A percentile compares a stretch with the other conserved stretches of the same genome.
Evolutionary conservation across 805 yeast species (phyloP).

Genomic region (Starmera dryadoides): DNA sequence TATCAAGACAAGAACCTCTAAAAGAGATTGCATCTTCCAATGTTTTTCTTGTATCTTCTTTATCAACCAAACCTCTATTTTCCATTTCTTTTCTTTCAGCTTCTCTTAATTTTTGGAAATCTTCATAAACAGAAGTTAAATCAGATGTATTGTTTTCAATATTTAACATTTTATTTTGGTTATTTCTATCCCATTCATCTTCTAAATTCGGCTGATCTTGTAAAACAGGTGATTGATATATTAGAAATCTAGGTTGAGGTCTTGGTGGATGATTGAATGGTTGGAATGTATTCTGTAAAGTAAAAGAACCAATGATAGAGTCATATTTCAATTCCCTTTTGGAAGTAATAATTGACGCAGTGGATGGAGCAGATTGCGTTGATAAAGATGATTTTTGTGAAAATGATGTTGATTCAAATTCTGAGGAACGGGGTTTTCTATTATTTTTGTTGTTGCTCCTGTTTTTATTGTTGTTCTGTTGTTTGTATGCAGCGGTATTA

Average conservation of each 20-base stretch:
- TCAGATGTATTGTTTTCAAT: constrained; percentile 50
- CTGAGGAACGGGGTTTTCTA: background rate
- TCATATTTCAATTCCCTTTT: constrained; percentile 9
- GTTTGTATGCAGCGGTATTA: constrained; percentile 2
- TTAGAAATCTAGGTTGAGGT: constrained; percentile 27
- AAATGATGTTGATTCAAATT: background rate
- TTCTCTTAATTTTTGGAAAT: constrained; percentile 66
- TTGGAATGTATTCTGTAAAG: constrained; percentile 2
- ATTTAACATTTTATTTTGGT: constrained; percentile 53
- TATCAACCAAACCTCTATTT: constrained; percentile 73
- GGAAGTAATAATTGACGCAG: constrained; percentile 1
- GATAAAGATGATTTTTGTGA: background rate
- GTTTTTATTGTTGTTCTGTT: constrained; percentile 4
- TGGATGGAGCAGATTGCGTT: too few relatives aligned
- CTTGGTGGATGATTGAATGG: constrained; percentile 11
- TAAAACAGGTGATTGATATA: constrained; percentile 29
- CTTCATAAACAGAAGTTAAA: constrained; percentile 66
- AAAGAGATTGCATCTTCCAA: constrained; percentile 85
- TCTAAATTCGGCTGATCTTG: constrained; percentile 20
- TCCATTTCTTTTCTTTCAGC: constrained; percentile 77
- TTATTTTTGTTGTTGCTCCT: constrained; percentile 1
- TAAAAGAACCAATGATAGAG: constrained; percentile 17
- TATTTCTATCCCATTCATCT: constrained; percentile 68
- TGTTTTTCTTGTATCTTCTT: constrained; percentile 73
- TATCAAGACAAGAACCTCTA: constrained; percentile 82